phyloP scores from a whole-genome alignment of 768 basidiomycete species.

The Holtermannia corniformis region DNA sequence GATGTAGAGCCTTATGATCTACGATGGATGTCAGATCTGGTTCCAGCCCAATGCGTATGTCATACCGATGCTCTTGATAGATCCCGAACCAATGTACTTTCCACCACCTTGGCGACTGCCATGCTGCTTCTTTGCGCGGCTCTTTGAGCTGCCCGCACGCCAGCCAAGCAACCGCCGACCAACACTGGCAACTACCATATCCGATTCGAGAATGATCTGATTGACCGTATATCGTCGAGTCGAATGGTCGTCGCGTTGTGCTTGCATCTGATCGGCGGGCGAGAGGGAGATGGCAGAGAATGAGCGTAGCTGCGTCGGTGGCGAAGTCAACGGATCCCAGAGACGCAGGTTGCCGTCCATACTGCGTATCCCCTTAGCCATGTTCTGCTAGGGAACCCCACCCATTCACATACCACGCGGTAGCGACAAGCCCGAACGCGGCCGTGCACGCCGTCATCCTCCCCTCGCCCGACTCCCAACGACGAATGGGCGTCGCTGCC shows the following conservation, averaged over 20 bases:
- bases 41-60: background rate
- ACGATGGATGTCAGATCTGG: slow-evolving; percentile 1
- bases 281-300: slow-evolving; percentile 27
- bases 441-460: background rate
- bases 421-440: background rate
- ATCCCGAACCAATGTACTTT: slow-evolving; percentile 6
- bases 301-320: slow-evolving; percentile 21
- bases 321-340: slow-evolving; percentile 26
- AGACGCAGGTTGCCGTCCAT: slow-evolving; percentile 30
- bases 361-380: slow-evolving; percentile 8
- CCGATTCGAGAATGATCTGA: slow-evolving; percentile 34
- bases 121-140: slow-evolving; percentile 17
- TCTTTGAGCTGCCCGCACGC: slow-evolving; percentile 32
- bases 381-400: background rate
- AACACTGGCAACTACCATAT: slow-evolving; percentile 32
- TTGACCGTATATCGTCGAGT: slow-evolving; percentile 27
- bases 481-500: background rate
- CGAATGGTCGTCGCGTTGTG: slow-evolving; percentile 9
- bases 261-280: slow-evolving; percentile 10
- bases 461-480: background rate
- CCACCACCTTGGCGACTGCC: slow-evolving; percentile 13
- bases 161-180: slow-evolving; percentile 32
- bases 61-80: background rate
- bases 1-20: slow-evolving; percentile 27
- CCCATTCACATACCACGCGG: background rate